Evolutionary conservation across 371 early-diverging fungal genomes (phyloP), one percentile per base, ranked within the genome.

Genomic region (Apophysomyces elegans): DNA sequence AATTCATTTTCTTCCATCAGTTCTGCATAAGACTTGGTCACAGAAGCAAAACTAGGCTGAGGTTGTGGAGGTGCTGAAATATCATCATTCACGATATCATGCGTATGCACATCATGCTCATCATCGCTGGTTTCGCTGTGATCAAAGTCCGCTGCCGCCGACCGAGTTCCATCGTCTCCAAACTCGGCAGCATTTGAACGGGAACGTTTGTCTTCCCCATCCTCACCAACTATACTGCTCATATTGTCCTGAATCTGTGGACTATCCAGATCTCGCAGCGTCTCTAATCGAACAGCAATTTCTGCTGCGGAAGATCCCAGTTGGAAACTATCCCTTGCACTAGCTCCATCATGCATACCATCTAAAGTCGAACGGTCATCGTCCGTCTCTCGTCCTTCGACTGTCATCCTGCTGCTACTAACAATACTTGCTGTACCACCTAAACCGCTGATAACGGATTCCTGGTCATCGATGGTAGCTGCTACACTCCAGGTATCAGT

Each of bases 401-500:
- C 57, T 16, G 73, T 65, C 2, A 65, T 65, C 58, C 70, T 61
- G 36, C 69, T 68, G 43, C 69, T 68, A 56, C 69, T 74, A 21
- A 72, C 68, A 45, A 70, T 64, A 54, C 73, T 71, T 11, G 76
- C 66, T 0, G 70, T 66, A 1, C 78, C 78, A 4, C 80, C 80
- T 47, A 75, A 75, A 1, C 77, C 72, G 61, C 83, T 83, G 59
- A 83, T 71, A 21, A 83, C 79, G 1, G 79, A 79, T 57, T 83
- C 80, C 65, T 80, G 79, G 59, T 83, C 83, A 64, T 83, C 83
- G 69, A 83, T 73, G 8, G 83, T 83, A 1, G 83, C 83, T 13
- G 83, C 83, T 4, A 83, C 83, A 72, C 80, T 80, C 83, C 83
- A 83, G 5, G 77, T 62, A 56, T 83, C 83, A 13, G 80, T 80